Base-by-base conservation (phyloP, 1,284 basidiomycete genomes). In the Boletus holoroseus region DNA sequence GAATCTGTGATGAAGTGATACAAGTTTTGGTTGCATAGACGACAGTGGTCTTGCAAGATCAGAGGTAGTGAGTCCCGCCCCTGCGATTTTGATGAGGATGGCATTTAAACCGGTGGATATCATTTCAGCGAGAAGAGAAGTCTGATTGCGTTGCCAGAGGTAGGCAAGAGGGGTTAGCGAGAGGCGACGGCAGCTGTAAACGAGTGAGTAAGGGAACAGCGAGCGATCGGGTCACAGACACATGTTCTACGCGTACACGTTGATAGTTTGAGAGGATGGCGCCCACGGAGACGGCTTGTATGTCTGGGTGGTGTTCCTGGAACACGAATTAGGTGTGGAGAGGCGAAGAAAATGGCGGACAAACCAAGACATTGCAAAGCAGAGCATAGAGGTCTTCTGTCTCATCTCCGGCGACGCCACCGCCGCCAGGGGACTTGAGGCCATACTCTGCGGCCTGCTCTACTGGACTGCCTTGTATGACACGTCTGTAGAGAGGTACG, bases 201-300 rank as follows among this genome's bases (percentile, higher is more conserved):
- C 18, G 52, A 24, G 37, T 62, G 44, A 67, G 46, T 1, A 37
- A 38, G n/a, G 31, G 30, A 34, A n/a, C 6, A 11, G 7, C 8
- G 22, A 42, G 9, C 6, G 18, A 35, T 7, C 5, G 8, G 18
- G 27, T 31, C 6, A 64, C 87, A 69, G 63, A 91, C 83, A 99
- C 94, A 77, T 99, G 94, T 71, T 99, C 96, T 13, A 99, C 94
- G 44, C 96, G 81, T 16, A 98, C 85, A 16, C 96, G 81, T 63
- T 99, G 96, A 65, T 99, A 99, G 66, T 93, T 97, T 18, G 94
- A 98, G 27, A 99, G 77, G 52, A 99, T 99, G 1, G 96, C 95
- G 2, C 96, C 96, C 7, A 94, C 93, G 5, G 94, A 90, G 13
- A 99, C 87, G 11, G 85, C 96, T 63, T 88, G 76, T 16, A 94